Evolutionary conservation across 805 yeast species (phyloP), one percentile per base, ranked within the genome.

Genomic region (Lipomyces sp.): DNA sequence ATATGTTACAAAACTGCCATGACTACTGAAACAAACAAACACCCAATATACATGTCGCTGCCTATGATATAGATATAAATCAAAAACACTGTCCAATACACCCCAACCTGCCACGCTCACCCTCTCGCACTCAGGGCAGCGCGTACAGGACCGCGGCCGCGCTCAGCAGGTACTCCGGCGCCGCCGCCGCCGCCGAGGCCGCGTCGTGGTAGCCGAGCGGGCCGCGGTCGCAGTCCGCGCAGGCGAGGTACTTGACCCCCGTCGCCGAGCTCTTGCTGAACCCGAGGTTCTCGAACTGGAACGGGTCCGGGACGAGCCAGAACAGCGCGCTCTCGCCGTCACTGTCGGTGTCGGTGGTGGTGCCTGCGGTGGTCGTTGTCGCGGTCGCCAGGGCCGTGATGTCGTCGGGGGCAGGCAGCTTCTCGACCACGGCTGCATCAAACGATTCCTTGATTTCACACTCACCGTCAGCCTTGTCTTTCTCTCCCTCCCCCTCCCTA

Each of bases 181-280:
- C 31, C 31, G 5, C 39, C 47, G 26, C 26, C 43, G 21, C 4
- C 21, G 18, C 34, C 38, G n/a, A 22, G 28, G 18, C 19, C 21
- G 43, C n/a, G 41, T 51, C 57, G 42, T 43, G 57, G 33, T 58
- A 58, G 10, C 61, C 61, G 39, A 58, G 28, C 16, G 61, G 61
- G 8, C 61, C 61, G 19, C 55, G 55, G 40, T 58, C 61, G 41
- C 61, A 58, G 28, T 58, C 61, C 11, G 61, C 61, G 34, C 61
- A 58, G 11, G 61, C 58, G 7, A 58, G 53, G 31, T 46, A 57
- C 34, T 57, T 57, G 37, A 57, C 44, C 4, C 60, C 61, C 14
- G 49, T 37, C 2, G 50, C 36, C 14, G 55, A 42, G 26, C 46
- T 46, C 21, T 53, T 57, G 33, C 53, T 47, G 45, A 58, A 58